Evolutionary conservation across 2,329 filamentous ascomycete genomes (phyloP).

Genomic region (Plenodomus biglobosus): DNA sequence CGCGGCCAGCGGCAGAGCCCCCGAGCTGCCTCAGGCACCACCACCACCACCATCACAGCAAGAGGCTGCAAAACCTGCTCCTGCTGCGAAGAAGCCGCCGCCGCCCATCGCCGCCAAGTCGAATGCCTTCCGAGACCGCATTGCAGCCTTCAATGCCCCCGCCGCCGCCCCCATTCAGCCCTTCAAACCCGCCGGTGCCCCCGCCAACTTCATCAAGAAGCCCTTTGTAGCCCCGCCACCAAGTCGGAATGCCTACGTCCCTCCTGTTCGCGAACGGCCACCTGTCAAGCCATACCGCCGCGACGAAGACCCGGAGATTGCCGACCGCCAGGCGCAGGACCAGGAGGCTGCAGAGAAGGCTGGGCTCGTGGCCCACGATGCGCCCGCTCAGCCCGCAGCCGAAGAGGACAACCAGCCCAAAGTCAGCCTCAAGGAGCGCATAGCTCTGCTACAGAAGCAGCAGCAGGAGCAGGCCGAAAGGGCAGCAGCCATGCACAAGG

Average conservation of each 20-base stretch:
- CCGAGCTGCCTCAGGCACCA: slow-evolving; percentile 2
- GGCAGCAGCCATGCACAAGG: slow-evolving; percentile 78
- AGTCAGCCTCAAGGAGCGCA: slow-evolving; percentile 90
- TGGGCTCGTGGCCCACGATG: slow-evolving; percentile 55
- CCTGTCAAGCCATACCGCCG: slow-evolving; percentile 77
- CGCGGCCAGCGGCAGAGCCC: slow-evolving; percentile 23
- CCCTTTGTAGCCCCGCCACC: slow-evolving; percentile 95
- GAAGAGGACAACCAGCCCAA: slow-evolving; percentile 81
- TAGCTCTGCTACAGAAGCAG: slow-evolving; percentile 90
- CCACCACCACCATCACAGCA: slow-evolving; percentile 27
- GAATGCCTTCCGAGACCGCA: slow-evolving; percentile 89
- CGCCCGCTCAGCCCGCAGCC: slow-evolving; percentile 49
- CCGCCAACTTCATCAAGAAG: slow-evolving; percentile 84
- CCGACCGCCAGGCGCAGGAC: slow-evolving; percentile 65
- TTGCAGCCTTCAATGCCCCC: slow-evolving; percentile 94
- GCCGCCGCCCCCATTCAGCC: slow-evolving; percentile 84
- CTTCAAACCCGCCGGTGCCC: slow-evolving; percentile 72
- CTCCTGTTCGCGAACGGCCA: slow-evolving; percentile 69
- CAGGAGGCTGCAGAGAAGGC: slow-evolving; percentile 68
- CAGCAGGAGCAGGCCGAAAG: slow-evolving; percentile 86
- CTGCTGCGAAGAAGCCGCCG: slow-evolving; percentile 58
- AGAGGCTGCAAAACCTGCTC: slow-evolving; percentile 45
- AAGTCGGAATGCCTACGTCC: slow-evolving; percentile 86
- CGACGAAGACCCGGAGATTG: slow-evolving; percentile 75
- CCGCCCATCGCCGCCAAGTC: slow-evolving; percentile 75